These are phyloP conservation scores for Globisporangium takayamanum DNA, from an alignment of 352 stramenopile genomes.

Conservation along the genomic window DNA sequence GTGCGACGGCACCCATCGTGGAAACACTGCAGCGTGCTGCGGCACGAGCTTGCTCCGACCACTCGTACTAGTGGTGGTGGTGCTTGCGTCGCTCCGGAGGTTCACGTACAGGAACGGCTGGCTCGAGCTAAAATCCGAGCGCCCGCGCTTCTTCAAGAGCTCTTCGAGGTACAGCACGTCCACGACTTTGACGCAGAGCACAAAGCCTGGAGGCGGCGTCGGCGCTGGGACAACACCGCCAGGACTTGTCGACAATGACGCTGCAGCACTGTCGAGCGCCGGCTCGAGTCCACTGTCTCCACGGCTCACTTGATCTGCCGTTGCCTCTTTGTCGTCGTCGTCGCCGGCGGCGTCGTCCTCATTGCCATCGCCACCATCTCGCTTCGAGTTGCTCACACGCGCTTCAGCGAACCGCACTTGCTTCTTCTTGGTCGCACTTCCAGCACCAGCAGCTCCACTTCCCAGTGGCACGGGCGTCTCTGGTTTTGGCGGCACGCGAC, in stretches of 20 bases:
- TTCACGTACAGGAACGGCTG: conserved; percentile 46
- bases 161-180: conserved; percentile 46
- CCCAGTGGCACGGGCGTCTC: conserved; percentile 1
- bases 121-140: conserved; percentile 34
- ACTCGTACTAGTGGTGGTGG: conserved; percentile 8
- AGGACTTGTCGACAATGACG: not conserved
- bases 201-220: not conserved
- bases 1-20: conserved; percentile 44
- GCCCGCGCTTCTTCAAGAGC: conserved; percentile 38
- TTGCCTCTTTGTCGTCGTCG: conserved; percentile 14
- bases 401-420: conserved; percentile 47
- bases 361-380: not conserved
- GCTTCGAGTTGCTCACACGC: not conserved
- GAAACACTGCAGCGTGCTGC: conserved; percentile 47
- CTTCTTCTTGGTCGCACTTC: conserved; percentile 34
- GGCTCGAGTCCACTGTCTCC: conserved; percentile 3
- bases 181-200: conserved; percentile 41
- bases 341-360: not conserved
- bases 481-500: conserved; percentile 1
- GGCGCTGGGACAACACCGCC: no score
- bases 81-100: conserved; percentile 19
- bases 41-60: conserved; percentile 31
- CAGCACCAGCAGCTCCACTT: not conserved
- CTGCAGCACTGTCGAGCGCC: not conserved
- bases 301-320: not conserved